These are phyloP conservation scores for Phalaenopsis aphrodite DNA, from an alignment of 106 monocot species.

Conservation along the genomic window DNA sequence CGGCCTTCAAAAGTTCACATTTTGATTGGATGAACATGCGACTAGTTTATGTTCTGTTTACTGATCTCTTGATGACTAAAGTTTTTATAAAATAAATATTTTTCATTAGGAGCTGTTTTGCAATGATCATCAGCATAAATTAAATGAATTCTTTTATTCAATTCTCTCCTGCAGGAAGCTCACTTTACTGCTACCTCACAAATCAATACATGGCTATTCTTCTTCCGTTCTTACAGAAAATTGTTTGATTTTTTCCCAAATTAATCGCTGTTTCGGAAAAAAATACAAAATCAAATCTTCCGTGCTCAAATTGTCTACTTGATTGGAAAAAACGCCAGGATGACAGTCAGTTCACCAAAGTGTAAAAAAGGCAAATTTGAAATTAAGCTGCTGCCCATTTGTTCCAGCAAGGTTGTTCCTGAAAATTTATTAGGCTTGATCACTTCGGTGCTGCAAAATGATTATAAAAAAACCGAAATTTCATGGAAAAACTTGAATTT, in stretches of 20 bases:
- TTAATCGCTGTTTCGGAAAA: background rate
- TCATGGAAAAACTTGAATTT: background rate
- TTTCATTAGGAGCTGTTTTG: background rate
- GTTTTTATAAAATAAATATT: background rate
- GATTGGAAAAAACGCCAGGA: background rate
- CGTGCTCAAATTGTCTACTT: background rate
- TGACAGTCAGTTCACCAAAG: conserved; percentile 1
- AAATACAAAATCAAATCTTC: background rate
- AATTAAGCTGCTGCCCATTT: background rate
- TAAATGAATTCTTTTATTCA: too few species aligned
- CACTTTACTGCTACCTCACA: background rate
- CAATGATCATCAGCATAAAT: background rate
- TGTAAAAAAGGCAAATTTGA: conserved; percentile 4
- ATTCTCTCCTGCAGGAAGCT: background rate
- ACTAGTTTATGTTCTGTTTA: too few species aligned
- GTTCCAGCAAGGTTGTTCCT: background rate
- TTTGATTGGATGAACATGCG: too few species aligned
- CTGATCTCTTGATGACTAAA: background rate
- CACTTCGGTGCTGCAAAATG: conserved; percentile 8
- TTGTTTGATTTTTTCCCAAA: too few species aligned
- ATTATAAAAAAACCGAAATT: background rate
- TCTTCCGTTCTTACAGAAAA: too few species aligned
- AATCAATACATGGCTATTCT: background rate
- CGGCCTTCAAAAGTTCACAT: too few species aligned
- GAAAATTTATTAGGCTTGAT: conserved; percentile 18